Evolutionary conservation across 129 eudicot species (phyloP).

Genomic region (Smallanthus sonchifolius): DNA sequence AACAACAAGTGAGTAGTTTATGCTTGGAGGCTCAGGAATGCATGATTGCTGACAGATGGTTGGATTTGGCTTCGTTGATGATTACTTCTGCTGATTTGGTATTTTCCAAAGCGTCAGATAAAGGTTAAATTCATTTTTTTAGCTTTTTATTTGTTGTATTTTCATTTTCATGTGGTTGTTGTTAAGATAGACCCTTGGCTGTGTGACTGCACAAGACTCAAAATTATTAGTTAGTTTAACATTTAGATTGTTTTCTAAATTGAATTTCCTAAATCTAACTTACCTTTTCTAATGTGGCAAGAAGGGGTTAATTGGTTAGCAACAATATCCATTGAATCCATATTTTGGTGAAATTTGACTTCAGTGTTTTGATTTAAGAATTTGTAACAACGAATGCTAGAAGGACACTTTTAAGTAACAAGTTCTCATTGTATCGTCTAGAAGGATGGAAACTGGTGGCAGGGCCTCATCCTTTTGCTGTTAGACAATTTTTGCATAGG

Average conservation of each 20-base stretch:
- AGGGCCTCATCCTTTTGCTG: neutral
- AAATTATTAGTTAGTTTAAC: neutral
- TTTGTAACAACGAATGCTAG: neutral
- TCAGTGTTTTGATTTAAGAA: neutral
- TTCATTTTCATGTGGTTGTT: neutral
- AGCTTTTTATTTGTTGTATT: neutral
- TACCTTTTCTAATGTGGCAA: neutral
- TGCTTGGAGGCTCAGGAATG: constrained; percentile 78
- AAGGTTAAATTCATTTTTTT: constrained; percentile 42
- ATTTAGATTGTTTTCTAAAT: neutral
- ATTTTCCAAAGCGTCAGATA: constrained; percentile 68
- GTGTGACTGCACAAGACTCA: neutral
- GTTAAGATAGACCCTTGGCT: neutral
- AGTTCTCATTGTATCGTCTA: neutral
- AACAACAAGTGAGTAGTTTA: constrained; percentile 59
- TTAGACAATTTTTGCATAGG: neutral
- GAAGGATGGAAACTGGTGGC: neutral
- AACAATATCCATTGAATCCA: neutral
- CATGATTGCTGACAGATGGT: constrained; percentile 59
- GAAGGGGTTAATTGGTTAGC: neutral
- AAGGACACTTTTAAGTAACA: neutral
- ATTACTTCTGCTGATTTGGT: constrained; percentile 76
- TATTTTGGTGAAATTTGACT: neutral
- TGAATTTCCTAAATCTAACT: neutral
- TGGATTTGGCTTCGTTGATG: constrained; percentile 82